A percentile compares a stretch with the other conserved stretches of the same genome.
Conservation (phyloP, 768 basidiomycete species). For the Tylopilus rubrobrunneus region DNA sequence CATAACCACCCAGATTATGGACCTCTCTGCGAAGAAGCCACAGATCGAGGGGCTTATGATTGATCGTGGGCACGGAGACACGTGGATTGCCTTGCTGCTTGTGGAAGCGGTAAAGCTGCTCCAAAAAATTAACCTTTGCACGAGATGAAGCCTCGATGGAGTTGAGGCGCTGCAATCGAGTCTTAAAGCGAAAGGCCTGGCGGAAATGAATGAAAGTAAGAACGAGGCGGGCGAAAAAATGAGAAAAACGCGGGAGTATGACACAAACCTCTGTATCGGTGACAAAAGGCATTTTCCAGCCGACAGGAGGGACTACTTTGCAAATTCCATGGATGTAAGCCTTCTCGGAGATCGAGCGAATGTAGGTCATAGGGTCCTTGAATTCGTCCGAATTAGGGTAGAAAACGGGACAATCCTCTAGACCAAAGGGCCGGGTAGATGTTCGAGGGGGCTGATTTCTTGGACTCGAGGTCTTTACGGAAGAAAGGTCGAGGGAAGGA, state of each 20-base stretch:
- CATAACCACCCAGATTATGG: conserved; percentile 81
- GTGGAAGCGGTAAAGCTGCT: conserved; percentile 95
- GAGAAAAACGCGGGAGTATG: conserved; percentile 23
- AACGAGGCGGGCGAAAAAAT: conserved; percentile 16
- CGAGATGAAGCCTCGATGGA: conserved; percentile 96
- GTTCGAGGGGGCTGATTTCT: conserved; percentile 37
- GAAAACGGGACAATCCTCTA: conserved; percentile 87
- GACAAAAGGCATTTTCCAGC: conserved; percentile 95
- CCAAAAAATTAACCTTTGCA: conserved; percentile 95
- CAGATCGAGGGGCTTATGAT: conserved; percentile 88
- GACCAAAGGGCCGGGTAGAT: conserved; percentile 70
- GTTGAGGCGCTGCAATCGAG: conserved; percentile 89
- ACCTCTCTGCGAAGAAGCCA: conserved; percentile 94
- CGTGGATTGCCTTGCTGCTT: conserved; percentile 90
- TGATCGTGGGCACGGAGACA: conserved; percentile 91
- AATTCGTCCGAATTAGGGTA: conserved; percentile 91
- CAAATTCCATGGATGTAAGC: conserved; percentile 85
- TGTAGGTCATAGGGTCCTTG: conserved; percentile 90
- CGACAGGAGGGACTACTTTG: conserved; percentile 90
- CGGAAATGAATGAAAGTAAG: conserved; percentile 25
- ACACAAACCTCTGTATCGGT: conserved; percentile 85
- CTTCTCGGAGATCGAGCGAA: conserved; percentile 69
- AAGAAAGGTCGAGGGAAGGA: conserved; percentile 59
- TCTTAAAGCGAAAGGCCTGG: conserved; percentile 89
- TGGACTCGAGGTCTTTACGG: conserved; percentile 65